Evolutionary conservation across 2,329 filamentous ascomycete genomes (phyloP), one percentile per base, ranked within the genome.

Genomic region (Penicillium aurantiogriseum): DNA sequence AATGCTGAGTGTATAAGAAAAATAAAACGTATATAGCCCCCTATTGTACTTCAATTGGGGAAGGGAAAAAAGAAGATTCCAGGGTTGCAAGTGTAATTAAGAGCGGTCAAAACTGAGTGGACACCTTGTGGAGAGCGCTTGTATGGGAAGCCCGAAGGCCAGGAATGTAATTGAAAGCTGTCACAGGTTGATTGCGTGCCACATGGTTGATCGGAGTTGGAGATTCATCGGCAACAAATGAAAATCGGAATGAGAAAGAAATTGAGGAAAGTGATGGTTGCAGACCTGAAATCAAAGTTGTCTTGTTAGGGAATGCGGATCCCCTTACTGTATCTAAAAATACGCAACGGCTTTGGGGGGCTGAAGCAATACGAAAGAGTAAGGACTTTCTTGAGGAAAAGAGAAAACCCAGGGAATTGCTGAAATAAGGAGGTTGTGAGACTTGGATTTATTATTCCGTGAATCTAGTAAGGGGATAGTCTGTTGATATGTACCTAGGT

Each of bases 31-130:
- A 40, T 53, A 47, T 42, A 46, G 1, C 29, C 36, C 54, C 49
- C 11, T 31, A 47, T 43, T 43, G 15, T 42, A 33, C 42, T 44
- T 33, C 38, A 55, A 51, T 54, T 40, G 36, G 31, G 27, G 23
- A 31, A 33, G 38, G 38, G 36, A 54, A 56, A 54, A 56, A 39
- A 23, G 43, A 49, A 46, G 36, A 57, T 50, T 56, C 38, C 38
- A 60, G 43, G 55, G 61, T 55, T 55, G 60, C 46, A 57, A 57
- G 56, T 52, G 58, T 40, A 56, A 60, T 63, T 54, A 51, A 49
- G 56, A 66, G 65, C 65, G 65, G 65, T 67, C 65, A 67, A 66
- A 65, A 54, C 54, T 25, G 52, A 60, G 65, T 66, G 63, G 63
- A 63, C 60, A 58, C 57, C 54, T 48, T 45, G 63, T 66, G 63